A percentile compares a stretch with the other conserved stretches of the same genome.
These are phyloP conservation scores for Mimosa bimucronata DNA, from an alignment of 306 rosid species.

Conservation along the genomic window DNA sequence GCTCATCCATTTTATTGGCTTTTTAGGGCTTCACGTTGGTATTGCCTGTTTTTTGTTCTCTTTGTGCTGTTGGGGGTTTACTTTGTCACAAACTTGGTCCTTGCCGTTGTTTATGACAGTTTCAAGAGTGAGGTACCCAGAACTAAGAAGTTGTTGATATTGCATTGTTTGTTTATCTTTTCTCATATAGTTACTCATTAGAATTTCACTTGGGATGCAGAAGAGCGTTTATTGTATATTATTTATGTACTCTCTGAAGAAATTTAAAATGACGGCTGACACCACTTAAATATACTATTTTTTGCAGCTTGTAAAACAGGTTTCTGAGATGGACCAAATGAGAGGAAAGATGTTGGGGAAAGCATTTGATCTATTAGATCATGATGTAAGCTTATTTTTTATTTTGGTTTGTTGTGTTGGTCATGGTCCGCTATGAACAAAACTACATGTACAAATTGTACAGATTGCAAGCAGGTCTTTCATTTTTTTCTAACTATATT, in stretches of 20 bases:
- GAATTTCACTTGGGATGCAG: constrained; percentile 8
- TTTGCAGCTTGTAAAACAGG: constrained; percentile 84
- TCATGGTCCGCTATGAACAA: neutral
- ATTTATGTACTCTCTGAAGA: constrained; percentile 32
- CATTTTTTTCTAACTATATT: neutral
- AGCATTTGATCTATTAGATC: constrained; percentile 79
- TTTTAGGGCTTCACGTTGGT: constrained; percentile 94
- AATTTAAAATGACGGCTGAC: constrained; percentile 31
- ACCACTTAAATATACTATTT: constrained; percentile 40
- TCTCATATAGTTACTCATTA: constrained; percentile 29
- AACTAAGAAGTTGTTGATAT: constrained; percentile 21
- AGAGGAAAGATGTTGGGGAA: constrained; percentile 72
- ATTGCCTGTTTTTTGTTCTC: constrained; percentile 71
- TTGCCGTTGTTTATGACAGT: constrained; percentile 96
- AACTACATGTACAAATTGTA: constrained; percentile 1
- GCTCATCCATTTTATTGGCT: constrained; percentile 40
- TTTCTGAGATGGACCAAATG: constrained; percentile 65
- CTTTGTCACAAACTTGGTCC: constrained; percentile 91
- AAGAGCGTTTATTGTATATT: constrained; percentile 26
- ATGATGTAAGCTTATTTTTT: constrained; percentile 58
- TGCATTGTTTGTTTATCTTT: constrained; percentile 21
- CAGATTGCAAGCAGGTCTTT: constrained; percentile 26
- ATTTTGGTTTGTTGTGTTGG: constrained; percentile 12
- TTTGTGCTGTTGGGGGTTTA: constrained; percentile 95
- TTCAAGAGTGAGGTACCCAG: constrained; percentile 81